These are phyloP conservation scores for Triticum timopheevii DNA, from an alignment of 176 grass and related monocot species.

Conservation along the genomic window DNA sequence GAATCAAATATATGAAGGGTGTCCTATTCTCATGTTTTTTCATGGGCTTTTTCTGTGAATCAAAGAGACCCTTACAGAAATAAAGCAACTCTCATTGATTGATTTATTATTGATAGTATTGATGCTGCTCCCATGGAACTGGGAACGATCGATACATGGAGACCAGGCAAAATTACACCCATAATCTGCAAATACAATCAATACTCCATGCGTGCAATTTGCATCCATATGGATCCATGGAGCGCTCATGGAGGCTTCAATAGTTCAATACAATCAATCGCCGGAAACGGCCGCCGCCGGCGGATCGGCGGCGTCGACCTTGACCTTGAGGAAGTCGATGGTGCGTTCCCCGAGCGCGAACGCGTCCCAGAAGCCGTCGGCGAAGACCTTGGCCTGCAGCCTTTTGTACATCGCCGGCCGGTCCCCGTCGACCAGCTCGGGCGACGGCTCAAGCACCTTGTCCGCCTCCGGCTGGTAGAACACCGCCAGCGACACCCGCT, in stretches of 20 bases:
- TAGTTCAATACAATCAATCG: neutral
- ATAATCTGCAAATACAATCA: neutral
- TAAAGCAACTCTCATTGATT: too few species aligned
- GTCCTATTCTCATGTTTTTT: too few species aligned
- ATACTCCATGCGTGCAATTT: neutral
- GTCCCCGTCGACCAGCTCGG: slow-evolving; percentile 29
- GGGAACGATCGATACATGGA: too few species aligned
- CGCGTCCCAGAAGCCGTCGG: slow-evolving; percentile 27
- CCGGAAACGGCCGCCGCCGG: neutral
- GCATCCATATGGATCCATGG: neutral
- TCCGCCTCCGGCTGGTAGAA: slow-evolving; percentile 53
- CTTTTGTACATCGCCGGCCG: slow-evolving; percentile 32
- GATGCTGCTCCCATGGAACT: too few species aligned
- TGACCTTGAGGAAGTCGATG: slow-evolving; percentile 38
- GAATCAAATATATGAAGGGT: too few species aligned
- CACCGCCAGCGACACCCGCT: slow-evolving; percentile 40
- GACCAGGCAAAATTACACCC: too few species aligned
- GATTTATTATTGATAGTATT: too few species aligned
- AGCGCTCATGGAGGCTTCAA: neutral
- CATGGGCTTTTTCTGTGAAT: too few species aligned
- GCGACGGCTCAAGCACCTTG: slow-evolving; percentile 15
- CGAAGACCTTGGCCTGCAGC: slow-evolving; percentile 37
- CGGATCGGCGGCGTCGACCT: neutral
- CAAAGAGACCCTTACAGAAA: too few species aligned
- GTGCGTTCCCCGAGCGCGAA: slow-evolving; percentile 38